These are phyloP conservation scores for Aspergillus piperis DNA, from an alignment of 2,329 filamentous ascomycete species.

Conservation along the genomic window DNA sequence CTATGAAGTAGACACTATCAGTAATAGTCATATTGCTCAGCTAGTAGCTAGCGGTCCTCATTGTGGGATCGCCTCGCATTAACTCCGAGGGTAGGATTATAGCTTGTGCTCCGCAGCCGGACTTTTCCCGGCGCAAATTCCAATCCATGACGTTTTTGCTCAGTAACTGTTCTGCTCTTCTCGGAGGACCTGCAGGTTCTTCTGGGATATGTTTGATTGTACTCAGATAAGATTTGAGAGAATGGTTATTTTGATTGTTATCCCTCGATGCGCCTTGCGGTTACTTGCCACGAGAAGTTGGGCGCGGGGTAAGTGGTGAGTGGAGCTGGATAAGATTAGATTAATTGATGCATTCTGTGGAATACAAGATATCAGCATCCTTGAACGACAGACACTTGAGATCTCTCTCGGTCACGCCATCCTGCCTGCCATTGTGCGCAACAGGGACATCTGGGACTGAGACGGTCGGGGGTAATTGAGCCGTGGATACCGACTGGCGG, in stretches of 20 bases:
- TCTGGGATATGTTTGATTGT: too few species aligned
- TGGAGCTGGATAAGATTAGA: too few species aligned
- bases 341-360: too few species aligned
- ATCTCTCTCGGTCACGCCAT: too few species aligned
- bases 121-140: conserved; percentile 23
- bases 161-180: not conserved
- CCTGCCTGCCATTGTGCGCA: not conserved
- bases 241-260: too few species aligned
- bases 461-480: not conserved
- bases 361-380: too few species aligned
- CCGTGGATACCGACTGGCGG: not conserved
- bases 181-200: not conserved
- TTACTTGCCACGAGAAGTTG: accelerated
- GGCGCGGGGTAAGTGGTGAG: too few species aligned
- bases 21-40: not conserved
- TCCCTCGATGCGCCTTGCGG: too few species aligned
- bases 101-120: conserved; percentile 31
- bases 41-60: not conserved
- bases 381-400: not conserved
- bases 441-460: too few species aligned
- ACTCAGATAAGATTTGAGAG: too few species aligned
- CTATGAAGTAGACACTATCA: not conserved
- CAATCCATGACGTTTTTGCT: not conserved
- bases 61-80: conserved; percentile 27
- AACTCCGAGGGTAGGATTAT: conserved; percentile 32